Conservation (phyloP, 2,329 filamentous ascomycete genomes). For the Colletotrichum tofieldiae region DNA sequence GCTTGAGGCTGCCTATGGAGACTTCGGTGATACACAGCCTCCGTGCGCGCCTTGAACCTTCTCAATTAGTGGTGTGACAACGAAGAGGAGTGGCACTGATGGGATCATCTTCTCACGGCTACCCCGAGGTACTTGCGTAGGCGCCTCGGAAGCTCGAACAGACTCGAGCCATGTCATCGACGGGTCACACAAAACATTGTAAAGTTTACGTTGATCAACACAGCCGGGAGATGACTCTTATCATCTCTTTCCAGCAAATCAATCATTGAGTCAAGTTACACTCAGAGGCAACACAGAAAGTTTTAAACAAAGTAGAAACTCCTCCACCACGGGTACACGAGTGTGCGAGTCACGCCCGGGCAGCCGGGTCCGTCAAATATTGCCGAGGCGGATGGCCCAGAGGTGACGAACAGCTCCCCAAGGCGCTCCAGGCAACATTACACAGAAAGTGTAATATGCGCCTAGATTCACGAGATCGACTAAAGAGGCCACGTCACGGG, state of each 20-base stretch:
- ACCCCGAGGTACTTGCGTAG: not conserved
- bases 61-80: not conserved
- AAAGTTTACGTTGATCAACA: not conserved
- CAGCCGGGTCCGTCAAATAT: not conserved
- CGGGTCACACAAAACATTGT: not conserved
- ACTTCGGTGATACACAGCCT: not conserved
- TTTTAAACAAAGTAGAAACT: not conserved
- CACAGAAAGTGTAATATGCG: not conserved
- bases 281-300: not conserved
- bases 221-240: not conserved
- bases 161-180: not conserved
- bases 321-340: not conserved
- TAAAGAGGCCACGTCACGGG: too few species aligned
- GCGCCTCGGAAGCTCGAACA: not conserved
- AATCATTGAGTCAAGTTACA: conserved; percentile 15
- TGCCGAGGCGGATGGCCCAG: not conserved
- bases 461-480: not conserved
- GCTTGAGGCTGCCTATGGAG: not conserved
- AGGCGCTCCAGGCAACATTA: not conserved
- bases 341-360: conserved; percentile 7
- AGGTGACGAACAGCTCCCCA: not conserved
- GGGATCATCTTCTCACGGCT: not conserved
- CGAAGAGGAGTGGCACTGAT: not conserved
- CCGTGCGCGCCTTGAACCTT: not conserved
- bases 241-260: not conserved